phyloP scores from a whole-genome alignment of 1,139 yeast species.

The Ashbya aceris region DNA sequence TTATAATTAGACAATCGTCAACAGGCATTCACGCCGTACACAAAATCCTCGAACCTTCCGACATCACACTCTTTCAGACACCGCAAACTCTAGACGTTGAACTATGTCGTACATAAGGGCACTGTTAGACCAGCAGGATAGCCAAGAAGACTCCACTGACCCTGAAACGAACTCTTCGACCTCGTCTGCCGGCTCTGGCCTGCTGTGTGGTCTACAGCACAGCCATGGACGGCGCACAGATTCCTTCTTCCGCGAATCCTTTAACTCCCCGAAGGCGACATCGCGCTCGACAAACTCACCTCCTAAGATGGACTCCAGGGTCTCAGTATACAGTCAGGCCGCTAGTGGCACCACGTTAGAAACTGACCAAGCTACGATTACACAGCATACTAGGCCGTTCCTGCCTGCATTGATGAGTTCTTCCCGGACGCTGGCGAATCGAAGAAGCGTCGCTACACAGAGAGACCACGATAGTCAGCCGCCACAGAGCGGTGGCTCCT shows the following conservation, averaged over 20 bases:
- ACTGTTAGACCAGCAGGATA: slow-evolving; percentile 1
- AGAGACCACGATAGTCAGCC: neutral
- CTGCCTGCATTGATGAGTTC: neutral
- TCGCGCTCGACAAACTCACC: neutral
- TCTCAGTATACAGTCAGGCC: neutral
- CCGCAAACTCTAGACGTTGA: too few relatives aligned
- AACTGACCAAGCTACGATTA: neutral
- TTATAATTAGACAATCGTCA: too few relatives aligned
- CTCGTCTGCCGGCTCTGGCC: neutral
- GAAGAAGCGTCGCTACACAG: neutral
- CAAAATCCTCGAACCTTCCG: too few relatives aligned
- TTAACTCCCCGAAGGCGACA: neutral
- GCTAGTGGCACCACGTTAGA: neutral
- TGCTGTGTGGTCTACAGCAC: neutral
- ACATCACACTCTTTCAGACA: too few relatives aligned
- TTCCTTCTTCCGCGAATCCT: neutral
- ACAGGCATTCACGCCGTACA: too few relatives aligned
- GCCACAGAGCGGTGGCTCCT: neutral
- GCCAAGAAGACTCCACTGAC: slow-evolving; percentile 2
- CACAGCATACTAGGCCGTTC: neutral
- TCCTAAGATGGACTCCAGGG: neutral
- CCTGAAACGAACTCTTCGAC: neutral
- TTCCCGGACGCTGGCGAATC: neutral
- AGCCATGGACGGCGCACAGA: neutral
- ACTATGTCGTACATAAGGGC: too few relatives aligned